Evolutionary conservation across 306 rosid genomes (phyloP).

Genomic region (Erythrophleum fordii): DNA sequence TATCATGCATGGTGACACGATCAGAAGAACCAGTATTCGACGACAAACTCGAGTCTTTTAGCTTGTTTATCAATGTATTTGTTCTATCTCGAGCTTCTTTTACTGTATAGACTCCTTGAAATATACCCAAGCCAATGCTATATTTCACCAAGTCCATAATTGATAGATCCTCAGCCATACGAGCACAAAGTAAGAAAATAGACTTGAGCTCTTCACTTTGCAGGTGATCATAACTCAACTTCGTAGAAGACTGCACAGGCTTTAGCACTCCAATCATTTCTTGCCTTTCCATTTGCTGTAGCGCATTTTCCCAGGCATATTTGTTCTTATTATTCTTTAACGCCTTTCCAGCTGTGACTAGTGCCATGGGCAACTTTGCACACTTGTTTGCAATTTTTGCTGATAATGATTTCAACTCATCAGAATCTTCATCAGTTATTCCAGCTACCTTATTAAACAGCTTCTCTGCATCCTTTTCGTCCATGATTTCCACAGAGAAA

Average conservation of each 20-base stretch:
- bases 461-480: not conserved
- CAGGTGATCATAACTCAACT: constrained; percentile 40
- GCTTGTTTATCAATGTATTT: not conserved
- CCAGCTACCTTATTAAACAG: not conserved
- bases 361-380: not conserved
- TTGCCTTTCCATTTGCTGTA: not conserved
- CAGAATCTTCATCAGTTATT: not conserved
- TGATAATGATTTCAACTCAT: not conserved
- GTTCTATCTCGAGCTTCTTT: constrained; percentile 11
- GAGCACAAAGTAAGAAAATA: constrained; percentile 40
- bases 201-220: constrained; percentile 28
- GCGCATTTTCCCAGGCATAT: not conserved
- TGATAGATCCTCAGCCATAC: not conserved
- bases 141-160: not conserved
- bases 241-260: not conserved
- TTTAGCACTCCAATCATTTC: not conserved
- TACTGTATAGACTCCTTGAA: constrained; percentile 7
- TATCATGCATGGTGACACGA: constrained; percentile 29
- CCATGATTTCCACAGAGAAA: not conserved
- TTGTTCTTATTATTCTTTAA: not conserved
- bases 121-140: constrained; percentile 11
- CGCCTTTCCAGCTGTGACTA: not conserved
- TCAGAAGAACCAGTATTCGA: constrained; percentile 25
- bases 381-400: not conserved
- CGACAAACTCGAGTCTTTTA: constrained; percentile 22